Percentiles rank a stretch among this genome's conserved stretches.
phyloP scores from a whole-genome alignment of 1,139 yeast genomes.

The Saccharomyces uvarum region DNA sequence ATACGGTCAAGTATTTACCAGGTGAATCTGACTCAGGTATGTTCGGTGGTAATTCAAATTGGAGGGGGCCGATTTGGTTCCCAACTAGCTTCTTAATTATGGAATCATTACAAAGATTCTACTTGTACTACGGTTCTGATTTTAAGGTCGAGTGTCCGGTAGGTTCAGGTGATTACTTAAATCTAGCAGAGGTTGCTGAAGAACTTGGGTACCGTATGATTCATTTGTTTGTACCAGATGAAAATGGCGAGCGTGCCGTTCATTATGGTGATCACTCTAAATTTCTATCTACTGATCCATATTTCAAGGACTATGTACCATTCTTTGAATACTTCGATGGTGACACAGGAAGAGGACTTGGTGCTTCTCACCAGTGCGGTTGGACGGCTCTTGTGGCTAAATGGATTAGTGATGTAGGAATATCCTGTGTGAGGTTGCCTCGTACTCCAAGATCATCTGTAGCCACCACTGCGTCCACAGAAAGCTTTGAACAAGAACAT shows the following conservation, averaged over 20 bases:
- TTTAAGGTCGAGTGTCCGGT: constrained; percentile 86
- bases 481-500: constrained; percentile 9
- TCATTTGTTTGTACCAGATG: constrained; percentile 68
- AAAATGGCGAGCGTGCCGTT: constrained; percentile 65
- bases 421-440: constrained; percentile 49
- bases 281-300: constrained; percentile 58
- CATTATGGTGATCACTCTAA: constrained; percentile 54
- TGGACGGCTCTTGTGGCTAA: constrained; percentile 95
- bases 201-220: constrained; percentile 84
- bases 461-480: constrained; percentile 12
- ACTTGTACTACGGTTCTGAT: constrained; percentile 80
- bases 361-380: constrained; percentile 94
- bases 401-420: constrained; percentile 87
- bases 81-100: constrained; percentile 84
- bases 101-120: constrained; percentile 84
- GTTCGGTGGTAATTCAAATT: constrained; percentile 95
- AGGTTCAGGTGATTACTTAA: constrained; percentile 73
- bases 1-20: constrained; percentile 72
- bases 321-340: constrained; percentile 92
- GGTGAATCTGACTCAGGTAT: constrained; percentile 93
- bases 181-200: constrained; percentile 89
- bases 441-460: constrained; percentile 37
- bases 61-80: constrained; percentile 99
- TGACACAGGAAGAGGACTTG: constrained; percentile 90
- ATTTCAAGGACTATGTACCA: constrained; percentile 69